Evolutionary conservation across 2,329 filamentous ascomycete species (phyloP), one percentile per base, ranked within the genome.

Genomic region (Neofusicoccum cordaticola): DNA sequence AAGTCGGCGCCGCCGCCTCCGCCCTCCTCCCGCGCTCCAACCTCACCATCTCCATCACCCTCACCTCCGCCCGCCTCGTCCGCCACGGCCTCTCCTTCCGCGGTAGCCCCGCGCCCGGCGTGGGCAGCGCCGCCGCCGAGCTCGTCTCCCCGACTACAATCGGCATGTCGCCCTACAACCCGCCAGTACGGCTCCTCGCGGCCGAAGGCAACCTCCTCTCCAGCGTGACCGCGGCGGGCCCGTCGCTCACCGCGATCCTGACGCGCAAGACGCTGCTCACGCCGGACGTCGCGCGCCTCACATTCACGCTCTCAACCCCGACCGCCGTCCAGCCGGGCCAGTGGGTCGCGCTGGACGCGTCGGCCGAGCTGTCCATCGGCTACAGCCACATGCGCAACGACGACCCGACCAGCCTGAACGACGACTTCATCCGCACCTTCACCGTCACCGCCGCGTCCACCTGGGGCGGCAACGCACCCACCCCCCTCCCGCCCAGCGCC

Each of bases 321-420:
- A 65, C 80, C 0, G 64, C 64, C 1, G 93, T 91, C 85, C 80
- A 76, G 27, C 81, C 91, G 0, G 92, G 92, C 0, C 91, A 96
- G 71, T 91, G 95, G 76, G 85, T 91, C 17, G 92, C 90, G 1
- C 76, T 96, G 2, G 88, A 90, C 66, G 93, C 96, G 71, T 81
- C 83, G 12, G 74, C 81, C 0, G 88, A 93, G 70, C 79, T 96
- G 1, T 86, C 90, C 67, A 75, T 82, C 11, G 92, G 92, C 0
- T 96, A 92, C 75, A 86, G 84, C 56, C 93, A 96, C 73, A 96
- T 96, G 92, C 82, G 87, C 2, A 88, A 96, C 67, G 86, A 90
- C 65, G 91, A 96, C 68, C 92, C 92, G 4, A 83, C 84, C 68
- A 90, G 87, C 69, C 75, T 96, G 15, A 97, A 96, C 70, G 92